Conservation (phyloP, 179 eudicot species). For the Vitellaria paradoxa region DNA sequence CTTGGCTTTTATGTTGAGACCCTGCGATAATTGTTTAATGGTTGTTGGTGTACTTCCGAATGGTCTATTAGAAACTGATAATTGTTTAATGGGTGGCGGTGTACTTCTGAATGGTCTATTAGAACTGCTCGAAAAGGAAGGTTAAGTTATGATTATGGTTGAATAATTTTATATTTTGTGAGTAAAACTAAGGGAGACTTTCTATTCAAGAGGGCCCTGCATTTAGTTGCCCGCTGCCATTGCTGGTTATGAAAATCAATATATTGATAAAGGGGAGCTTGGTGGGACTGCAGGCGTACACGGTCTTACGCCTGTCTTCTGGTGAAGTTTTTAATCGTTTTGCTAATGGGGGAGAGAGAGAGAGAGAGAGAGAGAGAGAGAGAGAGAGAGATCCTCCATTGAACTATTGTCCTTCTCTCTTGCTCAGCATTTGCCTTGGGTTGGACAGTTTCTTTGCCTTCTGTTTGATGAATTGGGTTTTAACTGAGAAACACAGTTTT, state of each 20-base stretch:
- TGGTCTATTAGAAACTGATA: slow-evolving; percentile 35
- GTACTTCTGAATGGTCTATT: not conserved
- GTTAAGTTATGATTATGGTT: not conserved
- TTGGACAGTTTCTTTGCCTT: too few species aligned
- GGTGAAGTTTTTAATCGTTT: not conserved
- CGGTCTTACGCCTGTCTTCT: not conserved
- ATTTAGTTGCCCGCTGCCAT: not conserved
- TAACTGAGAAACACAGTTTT: too few species aligned
- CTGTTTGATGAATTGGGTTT: too few species aligned
- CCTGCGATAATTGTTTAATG: slow-evolving; percentile 22
- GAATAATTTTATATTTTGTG: not conserved
- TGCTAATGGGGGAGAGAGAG: too few species aligned
- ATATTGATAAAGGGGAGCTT: not conserved
- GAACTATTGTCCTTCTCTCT: too few species aligned
- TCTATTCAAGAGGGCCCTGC: not conserved
- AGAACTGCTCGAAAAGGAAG: not conserved
- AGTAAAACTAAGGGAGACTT: not conserved
- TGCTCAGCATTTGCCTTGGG: too few species aligned
- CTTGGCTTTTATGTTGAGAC: not conserved
- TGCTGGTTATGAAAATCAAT: slow-evolving; percentile 1
- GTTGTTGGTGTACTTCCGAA: slow-evolving; percentile 28
- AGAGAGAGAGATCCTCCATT: too few species aligned
- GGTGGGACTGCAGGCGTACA: not conserved
- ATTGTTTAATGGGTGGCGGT: slow-evolving; percentile 16
- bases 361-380: too few species aligned